These are phyloP conservation scores for Auxenochlorella protothecoides DNA, from an alignment of 139 green algal genomes.

Conservation along the genomic window DNA sequence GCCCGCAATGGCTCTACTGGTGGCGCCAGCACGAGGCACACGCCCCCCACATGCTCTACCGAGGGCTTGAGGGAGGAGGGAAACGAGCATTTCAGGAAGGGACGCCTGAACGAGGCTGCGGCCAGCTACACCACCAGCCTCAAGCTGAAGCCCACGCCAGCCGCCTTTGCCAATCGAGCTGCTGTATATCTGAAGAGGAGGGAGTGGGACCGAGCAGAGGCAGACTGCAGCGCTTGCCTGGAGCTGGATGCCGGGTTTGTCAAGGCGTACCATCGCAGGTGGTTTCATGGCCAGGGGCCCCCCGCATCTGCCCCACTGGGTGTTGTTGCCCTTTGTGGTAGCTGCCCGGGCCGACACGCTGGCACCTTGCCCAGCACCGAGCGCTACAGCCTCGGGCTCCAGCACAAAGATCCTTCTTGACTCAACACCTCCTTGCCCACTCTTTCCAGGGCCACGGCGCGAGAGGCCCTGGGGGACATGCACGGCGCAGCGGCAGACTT, in stretches of 20 bases:
- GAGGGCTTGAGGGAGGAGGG: constrained; percentile 45
- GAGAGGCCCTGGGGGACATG: constrained; percentile 26
- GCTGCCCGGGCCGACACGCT: neutral
- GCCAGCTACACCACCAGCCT: constrained; percentile 48
- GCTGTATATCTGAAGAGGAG: constrained; percentile 53
- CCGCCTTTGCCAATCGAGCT: constrained; percentile 57
- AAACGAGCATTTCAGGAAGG: constrained; percentile 59
- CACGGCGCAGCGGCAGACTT: constrained; percentile 48
- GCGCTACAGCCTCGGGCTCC: neutral
- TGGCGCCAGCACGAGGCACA: constrained; percentile 2
- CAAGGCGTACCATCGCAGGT: constrained; percentile 42
- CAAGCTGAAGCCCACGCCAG: constrained; percentile 25
- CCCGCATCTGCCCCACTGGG: too few species aligned
- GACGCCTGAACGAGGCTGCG: constrained; percentile 32
- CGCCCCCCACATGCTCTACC: constrained; percentile 15
- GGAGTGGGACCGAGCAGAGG: constrained; percentile 30
- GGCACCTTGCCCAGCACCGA: neutral
- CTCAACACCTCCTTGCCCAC: neutral
- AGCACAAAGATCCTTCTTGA: neutral
- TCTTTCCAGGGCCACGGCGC: constrained; percentile 37
- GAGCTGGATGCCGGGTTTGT: constrained; percentile 46
- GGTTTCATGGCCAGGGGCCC: neutral
- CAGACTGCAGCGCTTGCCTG: constrained; percentile 48
- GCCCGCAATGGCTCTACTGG: constrained; percentile 18
- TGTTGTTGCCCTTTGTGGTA: neutral